These are phyloP conservation scores for Nicotiana paniculata DNA, from an alignment of 257 asterid species.

Conservation along the genomic window DNA sequence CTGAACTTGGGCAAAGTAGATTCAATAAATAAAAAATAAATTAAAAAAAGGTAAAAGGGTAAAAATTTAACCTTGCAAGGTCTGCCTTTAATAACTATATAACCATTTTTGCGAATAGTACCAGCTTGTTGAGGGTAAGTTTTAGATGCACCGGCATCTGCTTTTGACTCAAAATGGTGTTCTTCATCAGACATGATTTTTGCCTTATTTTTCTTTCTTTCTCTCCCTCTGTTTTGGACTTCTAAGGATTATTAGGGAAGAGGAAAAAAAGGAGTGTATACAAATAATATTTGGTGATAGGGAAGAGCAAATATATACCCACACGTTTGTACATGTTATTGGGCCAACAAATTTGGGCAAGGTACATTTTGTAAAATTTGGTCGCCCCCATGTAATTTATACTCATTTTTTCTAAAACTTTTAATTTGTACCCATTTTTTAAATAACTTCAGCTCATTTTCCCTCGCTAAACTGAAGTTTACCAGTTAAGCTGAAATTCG, in stretches of 20 bases:
- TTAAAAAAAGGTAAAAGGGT: neutral
- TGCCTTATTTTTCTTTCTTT: neutral
- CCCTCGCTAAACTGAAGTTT: no score
- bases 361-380: no score
- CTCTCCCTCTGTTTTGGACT: neutral
- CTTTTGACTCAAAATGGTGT: conserved; percentile 11
- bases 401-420: no score
- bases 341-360: neutral
- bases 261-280: neutral
- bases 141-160: conserved; percentile 6
- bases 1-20: neutral
- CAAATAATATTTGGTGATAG: neutral
- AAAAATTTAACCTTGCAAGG: conserved; percentile 26
- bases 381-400: no score
- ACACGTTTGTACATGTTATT: neutral
- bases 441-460: no score
- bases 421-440: no score
- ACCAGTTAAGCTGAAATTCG: no score
- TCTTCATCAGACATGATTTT: conserved; percentile 1
- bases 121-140: conserved; percentile 37
- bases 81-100: conserved; percentile 20
- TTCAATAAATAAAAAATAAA: neutral
- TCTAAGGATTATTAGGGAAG: no score
- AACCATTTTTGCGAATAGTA: conserved; percentile 30
- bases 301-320: neutral